A percentile compares a stretch with the other conserved stretches of the same genome.
Evolutionary conservation across 352 stramenopile species (phyloP).

Genomic region (Phytopythium vexans): DNA sequence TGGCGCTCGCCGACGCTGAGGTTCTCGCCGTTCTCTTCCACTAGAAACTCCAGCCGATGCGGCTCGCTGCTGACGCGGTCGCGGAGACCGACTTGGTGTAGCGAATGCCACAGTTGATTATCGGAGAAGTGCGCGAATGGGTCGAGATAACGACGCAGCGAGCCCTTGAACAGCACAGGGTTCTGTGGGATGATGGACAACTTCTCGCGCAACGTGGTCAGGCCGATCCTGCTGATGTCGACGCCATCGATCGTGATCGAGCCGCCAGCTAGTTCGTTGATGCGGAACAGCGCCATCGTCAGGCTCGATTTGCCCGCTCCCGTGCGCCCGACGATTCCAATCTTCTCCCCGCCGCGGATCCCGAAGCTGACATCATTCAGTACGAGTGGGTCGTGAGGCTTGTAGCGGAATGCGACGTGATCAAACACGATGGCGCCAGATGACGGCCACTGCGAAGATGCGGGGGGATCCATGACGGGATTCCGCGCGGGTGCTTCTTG

Average conservation of each 20-base stretch:
- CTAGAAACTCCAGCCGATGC: constrained; percentile 57
- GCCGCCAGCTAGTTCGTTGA: constrained; percentile 83
- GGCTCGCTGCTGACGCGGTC: constrained; percentile 50
- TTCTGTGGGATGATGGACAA: constrained; percentile 94
- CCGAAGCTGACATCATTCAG: constrained; percentile 35
- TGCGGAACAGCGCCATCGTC: constrained; percentile 85
- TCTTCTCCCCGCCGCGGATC: constrained; percentile 46
- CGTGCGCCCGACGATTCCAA: constrained; percentile 88
- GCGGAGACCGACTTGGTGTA: constrained; percentile 36
- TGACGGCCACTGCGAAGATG: constrained; percentile 63
- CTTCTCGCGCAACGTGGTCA: constrained; percentile 76
- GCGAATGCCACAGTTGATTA: constrained; percentile 47
- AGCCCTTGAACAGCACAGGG: constrained; percentile 91
- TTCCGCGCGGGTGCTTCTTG: constrained; percentile 42
- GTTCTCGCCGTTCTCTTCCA: constrained; percentile 77
- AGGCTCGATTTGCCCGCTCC: constrained; percentile 86
- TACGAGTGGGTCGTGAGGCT: constrained; percentile 46
- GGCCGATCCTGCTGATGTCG: constrained; percentile 64
- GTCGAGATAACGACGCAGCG: constrained; percentile 90
- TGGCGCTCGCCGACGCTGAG: constrained; percentile 91
- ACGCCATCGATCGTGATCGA: constrained; percentile 87
- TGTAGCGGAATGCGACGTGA: constrained; percentile 88
- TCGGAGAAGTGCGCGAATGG: constrained; percentile 83
- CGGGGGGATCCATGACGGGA: constrained; percentile 28
- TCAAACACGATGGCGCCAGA: constrained; percentile 78